Conservation (phyloP, 805 yeast species). For the Komagataella mondaviorum region DNA sequence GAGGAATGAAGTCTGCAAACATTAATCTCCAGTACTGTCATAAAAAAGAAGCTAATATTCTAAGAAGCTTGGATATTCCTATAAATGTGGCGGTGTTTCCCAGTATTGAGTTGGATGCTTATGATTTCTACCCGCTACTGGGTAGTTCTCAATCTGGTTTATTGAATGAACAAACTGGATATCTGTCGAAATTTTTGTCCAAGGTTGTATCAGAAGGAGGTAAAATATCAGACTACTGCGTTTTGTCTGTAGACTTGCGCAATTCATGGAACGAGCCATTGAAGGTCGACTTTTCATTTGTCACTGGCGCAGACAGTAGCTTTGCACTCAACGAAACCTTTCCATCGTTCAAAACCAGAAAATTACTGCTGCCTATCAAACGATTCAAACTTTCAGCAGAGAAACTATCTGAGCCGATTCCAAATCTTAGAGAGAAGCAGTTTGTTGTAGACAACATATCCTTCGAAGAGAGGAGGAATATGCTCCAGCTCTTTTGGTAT, state of each 20-base stretch:
- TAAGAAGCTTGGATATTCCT: conserved; percentile 54
- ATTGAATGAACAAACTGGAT: conserved; percentile 9
- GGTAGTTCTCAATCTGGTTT: conserved; percentile 12
- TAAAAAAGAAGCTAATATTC: conserved; percentile 19
- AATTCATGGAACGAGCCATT: conserved; percentile 66
- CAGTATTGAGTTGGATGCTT: conserved; percentile 60
- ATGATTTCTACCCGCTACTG: conserved; percentile 55
- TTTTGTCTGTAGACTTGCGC: conserved; percentile 61
- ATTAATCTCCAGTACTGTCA: conserved; percentile 45
- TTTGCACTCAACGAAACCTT: conserved; percentile 1
- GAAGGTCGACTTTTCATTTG: conserved; percentile 8
- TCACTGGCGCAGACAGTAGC: not conserved
- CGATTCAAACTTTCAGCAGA: conserved; percentile 31
- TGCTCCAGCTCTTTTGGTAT: conserved; percentile 71
- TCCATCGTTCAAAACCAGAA: conserved; percentile 7
- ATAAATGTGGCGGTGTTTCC: conserved; percentile 58
- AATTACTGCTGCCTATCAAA: conserved; percentile 61
- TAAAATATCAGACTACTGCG: conserved; percentile 38
- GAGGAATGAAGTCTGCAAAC: conserved; percentile 56
- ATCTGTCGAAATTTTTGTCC: conserved; percentile 18
- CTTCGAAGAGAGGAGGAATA: conserved; percentile 39
- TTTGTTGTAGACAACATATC: conserved; percentile 46
- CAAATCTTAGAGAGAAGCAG: conserved; percentile 60
- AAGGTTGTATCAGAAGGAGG: conserved; percentile 17
- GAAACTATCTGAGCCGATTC: conserved; percentile 40